These are phyloP conservation scores for Carex scoparia DNA, from an alignment of 176 grass and related monocot species.

Conservation along the genomic window DNA sequence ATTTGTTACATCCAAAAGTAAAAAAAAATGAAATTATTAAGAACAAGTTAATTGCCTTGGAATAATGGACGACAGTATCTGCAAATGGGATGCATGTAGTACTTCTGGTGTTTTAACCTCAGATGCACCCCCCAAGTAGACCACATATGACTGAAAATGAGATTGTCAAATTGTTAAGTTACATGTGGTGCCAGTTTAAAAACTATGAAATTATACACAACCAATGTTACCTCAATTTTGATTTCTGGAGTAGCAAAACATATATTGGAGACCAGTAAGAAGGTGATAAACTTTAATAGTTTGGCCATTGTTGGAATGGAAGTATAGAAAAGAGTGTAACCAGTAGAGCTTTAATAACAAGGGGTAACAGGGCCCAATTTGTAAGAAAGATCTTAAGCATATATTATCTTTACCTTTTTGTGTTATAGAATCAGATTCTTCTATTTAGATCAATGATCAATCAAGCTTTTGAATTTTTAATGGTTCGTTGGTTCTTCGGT, in stretches of 20 bases:
- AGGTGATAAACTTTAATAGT: background rate
- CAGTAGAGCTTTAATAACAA: constrained; percentile 1
- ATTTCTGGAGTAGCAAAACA: constrained; percentile 2
- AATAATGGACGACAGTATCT: constrained; percentile 78
- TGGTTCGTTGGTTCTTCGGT: constrained; percentile 23
- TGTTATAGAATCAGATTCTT: constrained; percentile 68
- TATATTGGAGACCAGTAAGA: constrained; percentile 6
- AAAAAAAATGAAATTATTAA: background rate
- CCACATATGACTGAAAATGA: constrained; percentile 68
- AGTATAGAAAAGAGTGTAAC: background rate
- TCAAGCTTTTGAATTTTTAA: constrained; percentile 23
- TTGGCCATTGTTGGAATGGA: constrained; percentile 21
- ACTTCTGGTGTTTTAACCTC: constrained; percentile 29
- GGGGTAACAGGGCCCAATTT: constrained; percentile 16
- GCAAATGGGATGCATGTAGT: constrained; percentile 45
- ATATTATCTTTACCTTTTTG: constrained; percentile 23
- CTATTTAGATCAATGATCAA: constrained; percentile 31
- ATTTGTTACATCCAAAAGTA: background rate
- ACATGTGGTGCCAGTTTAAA: background rate
- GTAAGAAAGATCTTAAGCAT: constrained; percentile 51
- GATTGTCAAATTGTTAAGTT: background rate
- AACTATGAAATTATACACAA: background rate
- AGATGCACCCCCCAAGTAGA: constrained; percentile 64
- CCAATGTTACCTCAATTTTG: constrained; percentile 17
- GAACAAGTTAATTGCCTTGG: constrained; percentile 21